Conservation (phyloP, 1,139 yeast species). For the Yamadazyma sp. region DNA sequence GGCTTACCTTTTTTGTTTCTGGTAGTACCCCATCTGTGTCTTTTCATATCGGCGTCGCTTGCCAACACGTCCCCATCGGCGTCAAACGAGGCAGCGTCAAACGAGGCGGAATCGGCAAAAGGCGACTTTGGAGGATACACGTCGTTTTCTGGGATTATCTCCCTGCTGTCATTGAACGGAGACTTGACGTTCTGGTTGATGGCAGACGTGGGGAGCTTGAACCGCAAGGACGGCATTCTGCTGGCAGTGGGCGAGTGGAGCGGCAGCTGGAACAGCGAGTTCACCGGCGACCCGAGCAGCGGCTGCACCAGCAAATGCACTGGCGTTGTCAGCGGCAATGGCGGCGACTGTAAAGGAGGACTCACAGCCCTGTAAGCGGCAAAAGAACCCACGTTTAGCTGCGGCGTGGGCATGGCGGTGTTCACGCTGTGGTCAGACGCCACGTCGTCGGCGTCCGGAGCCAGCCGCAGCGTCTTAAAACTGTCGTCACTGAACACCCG, state of each 20-base stretch:
- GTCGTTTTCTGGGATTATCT: conserved; percentile 21
- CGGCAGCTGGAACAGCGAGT: background rate
- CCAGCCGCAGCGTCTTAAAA: conserved; percentile 18
- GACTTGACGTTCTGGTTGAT: conserved; percentile 13
- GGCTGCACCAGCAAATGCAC: no score
- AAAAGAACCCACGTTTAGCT: conserved; percentile 20
- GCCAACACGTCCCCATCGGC: conserved; percentile 13
- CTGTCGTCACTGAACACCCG: conserved; percentile 20
- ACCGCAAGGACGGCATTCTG: conserved; percentile 25
- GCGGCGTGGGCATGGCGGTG: conserved; percentile 30
- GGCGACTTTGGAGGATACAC: conserved; percentile 21
- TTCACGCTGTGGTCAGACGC: conserved; percentile 13
- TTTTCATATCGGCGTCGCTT: conserved; percentile 46
- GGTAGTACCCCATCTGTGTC: conserved; percentile 91
- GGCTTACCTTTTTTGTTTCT: conserved; percentile 76
- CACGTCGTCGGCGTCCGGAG: background rate
- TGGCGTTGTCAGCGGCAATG: no score
- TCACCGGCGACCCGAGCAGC: background rate
- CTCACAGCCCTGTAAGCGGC: conserved; percentile 1
- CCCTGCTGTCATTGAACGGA: conserved; percentile 26
- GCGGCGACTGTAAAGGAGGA: conserved; percentile 10
- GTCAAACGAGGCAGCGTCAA: conserved; percentile 9
- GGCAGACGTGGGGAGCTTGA: conserved; percentile 23
- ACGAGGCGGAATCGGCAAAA: conserved; percentile 8
- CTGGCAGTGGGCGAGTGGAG: conserved; percentile 10